Evolutionary conservation across 768 basidiomycete species (phyloP).

Genomic region (Podaxis mareebaensis): DNA sequence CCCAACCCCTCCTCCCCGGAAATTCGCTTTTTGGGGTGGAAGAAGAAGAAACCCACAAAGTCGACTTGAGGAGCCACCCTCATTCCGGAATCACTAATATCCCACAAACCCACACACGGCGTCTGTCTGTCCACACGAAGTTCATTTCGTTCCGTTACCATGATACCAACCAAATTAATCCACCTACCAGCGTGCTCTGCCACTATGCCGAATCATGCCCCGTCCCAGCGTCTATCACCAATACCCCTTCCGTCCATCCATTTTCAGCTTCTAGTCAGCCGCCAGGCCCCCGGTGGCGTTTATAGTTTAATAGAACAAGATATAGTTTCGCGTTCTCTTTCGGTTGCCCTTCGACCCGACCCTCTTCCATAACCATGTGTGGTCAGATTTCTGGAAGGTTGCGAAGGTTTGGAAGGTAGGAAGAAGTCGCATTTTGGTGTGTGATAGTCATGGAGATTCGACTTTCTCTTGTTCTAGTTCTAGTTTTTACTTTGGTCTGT

Average conservation of each 20-base stretch:
- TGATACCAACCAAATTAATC: conserved; percentile 12
- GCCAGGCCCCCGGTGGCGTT: neutral
- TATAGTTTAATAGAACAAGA: conserved; percentile 6
- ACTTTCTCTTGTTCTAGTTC: neutral
- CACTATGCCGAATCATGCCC: neutral
- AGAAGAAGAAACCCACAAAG: too few relatives aligned
- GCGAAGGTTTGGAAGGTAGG: neutral
- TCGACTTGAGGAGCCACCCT: neutral
- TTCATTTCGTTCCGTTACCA: conserved; percentile 11
- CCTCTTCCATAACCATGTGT: neutral
- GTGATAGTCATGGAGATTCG: neutral
- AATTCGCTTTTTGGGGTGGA: too few relatives aligned
- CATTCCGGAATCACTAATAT: conserved; percentile 3
- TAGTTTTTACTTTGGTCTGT: neutral
- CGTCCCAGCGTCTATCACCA: neutral
- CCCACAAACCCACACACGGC: neutral
- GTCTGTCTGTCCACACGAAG: neutral
- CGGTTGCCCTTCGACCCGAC: neutral
- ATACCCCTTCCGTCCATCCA: neutral
- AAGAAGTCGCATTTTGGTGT: neutral
- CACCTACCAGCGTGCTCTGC: neutral
- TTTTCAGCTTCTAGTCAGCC: neutral
- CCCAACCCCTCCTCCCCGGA: neutral
- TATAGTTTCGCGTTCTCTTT: neutral
- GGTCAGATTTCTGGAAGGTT: neutral